Evolutionary conservation across 192 early-diverging fungal species (phyloP), one percentile per base, ranked within the genome.

Genomic region (Pilaira anomala): DNA sequence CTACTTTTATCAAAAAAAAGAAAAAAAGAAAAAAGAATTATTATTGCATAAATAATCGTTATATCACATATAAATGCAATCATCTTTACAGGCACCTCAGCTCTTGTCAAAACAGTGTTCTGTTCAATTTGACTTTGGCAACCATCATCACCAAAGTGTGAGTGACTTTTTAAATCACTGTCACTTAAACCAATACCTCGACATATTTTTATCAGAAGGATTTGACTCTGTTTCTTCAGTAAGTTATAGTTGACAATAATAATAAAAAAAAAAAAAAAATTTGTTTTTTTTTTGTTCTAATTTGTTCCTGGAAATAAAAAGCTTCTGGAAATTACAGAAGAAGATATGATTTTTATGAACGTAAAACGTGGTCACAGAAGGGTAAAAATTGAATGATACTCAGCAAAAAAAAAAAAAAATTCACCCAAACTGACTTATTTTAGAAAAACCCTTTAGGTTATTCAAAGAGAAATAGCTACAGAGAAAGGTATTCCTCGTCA

Each of bases 341-440:
- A 49, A 33, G 71, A 73, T 45, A 51, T 73, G 45, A 68, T 60
- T 7, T 61, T 45, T 16, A 67, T 73, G 65, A 28, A 58, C 14
- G 61, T 68, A 14, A 73, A 73, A 50, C 42, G 71, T 21, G 71
- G 71, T 33, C 71, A 73, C 39, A 44, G 71, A 63, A 67, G 71
- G 45, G 71, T 73, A 66, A 66, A 13, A 39, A 44, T n/a, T n/a
- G n/a, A n/a, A n/a, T n/a, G n/a, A n/a, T n/a, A n/a, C n/a, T n/a
- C n/a, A n/a, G n/a, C n/a, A n/a, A n/a, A n/a, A n/a, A n/a, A n/a
- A n/a, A n/a, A n/a, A n/a, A n/a, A n/a, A n/a, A n/a, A n/a, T n/a
- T n/a, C n/a, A n/a, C n/a, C n/a, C n/a, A n/a, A n/a, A n/a, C n/a
- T n/a, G n/a, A n/a, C n/a, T n/a, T n/a, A n/a, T n/a, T n/a, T n/a